These are phyloP conservation scores for Podila clonocystis DNA, from an alignment of 192 early-diverging fungal genomes.

Conservation along the genomic window DNA sequence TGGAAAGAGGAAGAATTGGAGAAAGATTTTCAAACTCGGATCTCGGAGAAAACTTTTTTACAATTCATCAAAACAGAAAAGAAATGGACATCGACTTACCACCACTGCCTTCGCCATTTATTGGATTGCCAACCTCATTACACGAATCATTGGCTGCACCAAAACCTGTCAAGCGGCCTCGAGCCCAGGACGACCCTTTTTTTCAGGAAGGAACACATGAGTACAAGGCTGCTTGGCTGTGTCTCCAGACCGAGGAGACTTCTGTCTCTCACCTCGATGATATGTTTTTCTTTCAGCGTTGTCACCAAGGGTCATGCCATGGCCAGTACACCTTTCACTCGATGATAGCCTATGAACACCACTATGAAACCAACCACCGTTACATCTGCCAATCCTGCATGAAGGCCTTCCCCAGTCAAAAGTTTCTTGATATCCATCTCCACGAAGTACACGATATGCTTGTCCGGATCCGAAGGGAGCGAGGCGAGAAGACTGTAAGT, in stretches of 20 bases:
- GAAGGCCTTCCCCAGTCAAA: conserved; percentile 57
- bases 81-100: background rate
- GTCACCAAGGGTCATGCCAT: conserved; percentile 23
- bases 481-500: conserved; percentile 62
- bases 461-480: conserved; percentile 53
- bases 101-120: background rate
- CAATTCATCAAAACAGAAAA: too few relatives aligned
- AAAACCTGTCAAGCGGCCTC: conserved; percentile 15
- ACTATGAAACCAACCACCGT: conserved; percentile 61
- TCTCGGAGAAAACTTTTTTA: background rate
- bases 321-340: conserved; percentile 47
- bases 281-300: background rate
- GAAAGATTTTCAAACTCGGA: background rate
- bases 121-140: background rate
- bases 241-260: conserved; percentile 24
- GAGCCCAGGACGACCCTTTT: conserved; percentile 44
- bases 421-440: conserved; percentile 60
- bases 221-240: conserved; percentile 46
- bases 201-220: conserved; percentile 41
- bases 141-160: background rate
- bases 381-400: conserved; percentile 58
- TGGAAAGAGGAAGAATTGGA: background rate
- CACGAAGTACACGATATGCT: conserved; percentile 61
- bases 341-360: conserved; percentile 54
- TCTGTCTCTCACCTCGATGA: conserved; percentile 22